Evolutionary conservation across 2,329 filamentous ascomycete genomes (phyloP), one percentile per base, ranked within the genome.

Genomic region (Malbranchea cinnamomea): DNA sequence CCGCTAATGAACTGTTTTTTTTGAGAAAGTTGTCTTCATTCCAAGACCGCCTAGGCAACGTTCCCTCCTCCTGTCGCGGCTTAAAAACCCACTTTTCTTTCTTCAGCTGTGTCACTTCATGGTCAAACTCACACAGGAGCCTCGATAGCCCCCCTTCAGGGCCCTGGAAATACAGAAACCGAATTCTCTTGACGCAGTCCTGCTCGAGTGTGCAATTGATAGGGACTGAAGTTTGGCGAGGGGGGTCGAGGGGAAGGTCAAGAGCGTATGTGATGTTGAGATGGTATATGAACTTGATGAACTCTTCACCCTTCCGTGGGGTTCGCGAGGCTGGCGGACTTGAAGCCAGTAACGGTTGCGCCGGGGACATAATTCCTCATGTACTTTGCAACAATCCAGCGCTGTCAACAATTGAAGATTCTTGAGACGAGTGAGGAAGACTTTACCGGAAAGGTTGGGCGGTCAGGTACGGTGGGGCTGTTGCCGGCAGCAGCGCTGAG

Each of bases 211-310:
- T 36, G 4, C 31, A 37, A 3, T 42, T 31, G 2, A 36, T 18
- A 40, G 30, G 1, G 27, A 22, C 1, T 38, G 38, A 0, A 30
- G 27, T 0, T 37, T 36, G 45, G 47, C 19, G 31, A 38, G 8
- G 38, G 23, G 1, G 30, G 2, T 40, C 42, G 23, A 45, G 45
- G 2, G 48, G 49, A 5, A 58, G 49, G 9, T 52, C 42, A 2
- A 59, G 39, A 2, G 41, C 42, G 37, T 48, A 60, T 18, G 41
- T 35, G 2, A 42, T 30, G 37, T 57, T 60, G 22, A 60, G 40
- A 3, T 30, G 17, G 16, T 50, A 37, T 26, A 59, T 47, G 6
- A 50, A 34, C 6, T 41, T 28, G 11, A 41, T 31, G 23, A 52
- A 39, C 19, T 42, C 39, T 18, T 37, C 25, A n/a, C 43, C 43